These are phyloP conservation scores for Epichloe gansuensis DNA, from an alignment of 2,329 filamentous ascomycete species.

Conservation along the genomic window DNA sequence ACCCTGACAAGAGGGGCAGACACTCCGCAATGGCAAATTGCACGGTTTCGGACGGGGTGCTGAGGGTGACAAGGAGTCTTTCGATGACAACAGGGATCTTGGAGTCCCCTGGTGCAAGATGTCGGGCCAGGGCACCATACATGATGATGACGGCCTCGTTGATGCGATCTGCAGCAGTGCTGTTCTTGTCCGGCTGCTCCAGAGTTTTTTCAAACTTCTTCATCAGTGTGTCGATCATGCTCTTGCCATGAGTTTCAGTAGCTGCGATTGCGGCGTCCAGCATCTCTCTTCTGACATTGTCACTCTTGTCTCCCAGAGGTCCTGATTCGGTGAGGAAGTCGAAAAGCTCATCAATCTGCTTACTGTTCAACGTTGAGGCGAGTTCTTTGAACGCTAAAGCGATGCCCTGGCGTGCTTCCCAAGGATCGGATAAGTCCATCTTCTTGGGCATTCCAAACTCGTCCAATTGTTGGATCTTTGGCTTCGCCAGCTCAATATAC, in stretches of 20 bases:
- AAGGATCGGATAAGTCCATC: slow-evolving; percentile 74
- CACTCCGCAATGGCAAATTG: slow-evolving; percentile 95
- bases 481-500: slow-evolving; percentile 72
- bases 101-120: slow-evolving; percentile 72
- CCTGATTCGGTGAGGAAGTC: slow-evolving; percentile 76
- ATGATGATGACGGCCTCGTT: slow-evolving; percentile 97
- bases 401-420: slow-evolving; percentile 84
- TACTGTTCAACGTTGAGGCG: slow-evolving; percentile 53
- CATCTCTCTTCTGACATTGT: slow-evolving; percentile 75
- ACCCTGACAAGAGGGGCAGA: slow-evolving; percentile 81
- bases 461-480: slow-evolving; percentile 72
- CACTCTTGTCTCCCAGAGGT: slow-evolving; percentile 73
- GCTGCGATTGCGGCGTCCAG: slow-evolving; percentile 75
- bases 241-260: slow-evolving; percentile 69
- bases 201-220: slow-evolving; percentile 78
- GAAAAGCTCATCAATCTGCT: slow-evolving; percentile 65
- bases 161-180: slow-evolving; percentile 72
- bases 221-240: slow-evolving; percentile 82
- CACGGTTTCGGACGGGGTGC: slow-evolving; percentile 90
- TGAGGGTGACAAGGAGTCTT: slow-evolving; percentile 73
- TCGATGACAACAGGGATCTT: slow-evolving; percentile 84
- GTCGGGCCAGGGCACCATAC: slow-evolving; percentile 84
- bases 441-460: slow-evolving; percentile 92
- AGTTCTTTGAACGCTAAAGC: slow-evolving; percentile 80
- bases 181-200: slow-evolving; percentile 73